Evolutionary conservation across 306 rosid genomes (phyloP), one percentile per base, ranked within the genome.

Genomic region (Cicer arietinum): DNA sequence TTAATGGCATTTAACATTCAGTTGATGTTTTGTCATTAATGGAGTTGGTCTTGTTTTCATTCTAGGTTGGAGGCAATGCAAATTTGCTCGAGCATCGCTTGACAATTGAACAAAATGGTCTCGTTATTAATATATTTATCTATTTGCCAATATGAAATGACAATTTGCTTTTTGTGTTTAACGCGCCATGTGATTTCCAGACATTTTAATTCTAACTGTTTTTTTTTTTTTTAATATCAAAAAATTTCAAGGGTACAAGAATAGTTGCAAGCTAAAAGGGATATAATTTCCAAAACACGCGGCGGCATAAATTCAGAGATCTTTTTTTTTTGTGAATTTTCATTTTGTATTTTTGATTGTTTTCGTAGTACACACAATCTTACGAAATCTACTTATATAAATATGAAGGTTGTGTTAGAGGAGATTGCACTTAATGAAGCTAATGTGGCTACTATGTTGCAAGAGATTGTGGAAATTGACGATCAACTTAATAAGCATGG

Each of bases 341-440:
- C 22, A 20, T 4, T 10, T 46, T 72, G 25, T 10, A 69, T 14
- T 76, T 58, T 50, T 18, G 25, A 22, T 22, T 22, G 25, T 22
- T 22, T 22, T 22, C 25, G 25, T 22, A 2, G 25, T 22, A 22
- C 71, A 18, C 78, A 46, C 59, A 81, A 76, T 78, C 85, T 90
- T 76, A 79, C 61, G 17, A 79, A 79, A 76, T 58, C 53, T 60
- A 54, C 59, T 76, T 81, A 43, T 88, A 77, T 83, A 82, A 83
- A 95, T 98, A 90, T 97, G 65, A 90, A 96, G 84, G 97, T 93
- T 18, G 98, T 92, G 77, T 93, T 95, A 54, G 99, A 95, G 89
- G 99, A 95, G 86, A 95, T 95, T 79, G 99, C 98, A 51, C 95
- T 95, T 80, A 98, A 97, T 48, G 99, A 95, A 86, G 98, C 99